These are phyloP conservation scores for Ogataea salicorniae DNA, from an alignment of 805 yeast genomes.

Conservation along the genomic window DNA sequence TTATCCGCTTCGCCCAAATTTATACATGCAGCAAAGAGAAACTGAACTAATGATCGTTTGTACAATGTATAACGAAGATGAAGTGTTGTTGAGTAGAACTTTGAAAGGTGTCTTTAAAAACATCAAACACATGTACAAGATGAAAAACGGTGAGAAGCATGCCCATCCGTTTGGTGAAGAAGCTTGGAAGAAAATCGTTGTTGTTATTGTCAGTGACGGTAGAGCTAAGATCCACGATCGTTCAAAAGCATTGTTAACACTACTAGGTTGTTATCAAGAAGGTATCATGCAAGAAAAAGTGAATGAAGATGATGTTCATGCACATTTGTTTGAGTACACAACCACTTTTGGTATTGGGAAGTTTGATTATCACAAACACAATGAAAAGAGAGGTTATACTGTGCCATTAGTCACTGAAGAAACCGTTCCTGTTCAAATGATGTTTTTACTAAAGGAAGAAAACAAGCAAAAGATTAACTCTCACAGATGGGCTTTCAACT, in stretches of 20 bases:
- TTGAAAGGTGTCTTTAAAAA: conserved; percentile 87
- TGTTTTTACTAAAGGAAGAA: conserved; percentile 84
- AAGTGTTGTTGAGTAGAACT: conserved; percentile 74
- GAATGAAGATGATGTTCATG: conserved; percentile 71
- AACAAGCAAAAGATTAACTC: conserved; percentile 89
- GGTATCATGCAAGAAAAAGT: conserved; percentile 90
- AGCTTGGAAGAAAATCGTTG: conserved; percentile 90
- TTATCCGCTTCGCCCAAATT: conserved; percentile 61
- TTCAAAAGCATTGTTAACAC: conserved; percentile 71
- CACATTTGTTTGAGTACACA: conserved; percentile 91
- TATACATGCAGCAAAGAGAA: conserved; percentile 67
- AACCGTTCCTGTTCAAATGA: conserved; percentile 75
- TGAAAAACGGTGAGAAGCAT: conserved; percentile 33
- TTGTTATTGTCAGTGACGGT: conserved; percentile 87
- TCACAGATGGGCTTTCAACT: conserved; percentile 94
- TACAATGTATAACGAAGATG: conserved; percentile 92
- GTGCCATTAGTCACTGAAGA: conserved; percentile 62
- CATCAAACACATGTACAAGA: conserved; percentile 64
- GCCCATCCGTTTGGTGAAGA: conserved; percentile 82
- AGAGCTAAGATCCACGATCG: conserved; percentile 75
- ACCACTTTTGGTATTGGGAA: conserved; percentile 72
- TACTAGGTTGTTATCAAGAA: conserved; percentile 87
- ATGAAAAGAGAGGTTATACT: conserved; percentile 37
- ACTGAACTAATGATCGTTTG: conserved; percentile 84
- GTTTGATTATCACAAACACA: conserved; percentile 42